A percentile compares a stretch with the other conserved stretches of the same genome.
These are phyloP conservation scores for Vigna trinervia DNA, from an alignment of 306 rosid species.

Conservation along the genomic window DNA sequence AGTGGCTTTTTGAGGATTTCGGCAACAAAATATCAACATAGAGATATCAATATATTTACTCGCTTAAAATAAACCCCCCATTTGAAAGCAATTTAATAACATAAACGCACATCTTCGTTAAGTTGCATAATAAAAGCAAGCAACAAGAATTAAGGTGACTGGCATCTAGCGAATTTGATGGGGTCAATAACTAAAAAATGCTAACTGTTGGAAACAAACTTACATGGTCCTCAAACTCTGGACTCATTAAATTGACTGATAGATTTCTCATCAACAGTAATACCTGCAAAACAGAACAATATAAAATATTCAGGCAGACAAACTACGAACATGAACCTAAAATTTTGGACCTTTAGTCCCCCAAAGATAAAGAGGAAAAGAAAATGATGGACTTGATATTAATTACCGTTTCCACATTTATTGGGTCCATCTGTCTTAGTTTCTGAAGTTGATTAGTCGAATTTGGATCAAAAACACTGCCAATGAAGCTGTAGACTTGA, in stretches of 20 bases:
- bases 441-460: conserved; percentile 69
- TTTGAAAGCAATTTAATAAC: conserved; percentile 9
- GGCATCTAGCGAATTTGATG: conserved; percentile 7
- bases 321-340: conserved; percentile 11
- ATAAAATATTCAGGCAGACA: conserved; percentile 21
- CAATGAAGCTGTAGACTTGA: conserved; percentile 80
- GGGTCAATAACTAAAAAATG: background rate
- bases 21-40: conserved; percentile 5
- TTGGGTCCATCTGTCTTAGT: conserved; percentile 81
- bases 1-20: background rate
- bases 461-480: conserved; percentile 86
- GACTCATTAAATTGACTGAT: conserved; percentile 74
- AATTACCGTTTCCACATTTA: conserved; percentile 87
- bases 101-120: background rate
- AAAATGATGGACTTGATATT: conserved; percentile 18
- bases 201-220: conserved; percentile 42
- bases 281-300: conserved; percentile 57
- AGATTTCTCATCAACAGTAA: conserved; percentile 84
- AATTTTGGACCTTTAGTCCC: background rate
- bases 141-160: conserved; percentile 20
- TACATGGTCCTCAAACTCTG: conserved; percentile 82
- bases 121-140: background rate
- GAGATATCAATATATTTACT: conserved; percentile 8
- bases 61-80: conserved; percentile 20
- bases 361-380: background rate